These are phyloP conservation scores for Austroboletus niveus DNA, from an alignment of 1,284 basidiomycete genomes.

Conservation along the genomic window DNA sequence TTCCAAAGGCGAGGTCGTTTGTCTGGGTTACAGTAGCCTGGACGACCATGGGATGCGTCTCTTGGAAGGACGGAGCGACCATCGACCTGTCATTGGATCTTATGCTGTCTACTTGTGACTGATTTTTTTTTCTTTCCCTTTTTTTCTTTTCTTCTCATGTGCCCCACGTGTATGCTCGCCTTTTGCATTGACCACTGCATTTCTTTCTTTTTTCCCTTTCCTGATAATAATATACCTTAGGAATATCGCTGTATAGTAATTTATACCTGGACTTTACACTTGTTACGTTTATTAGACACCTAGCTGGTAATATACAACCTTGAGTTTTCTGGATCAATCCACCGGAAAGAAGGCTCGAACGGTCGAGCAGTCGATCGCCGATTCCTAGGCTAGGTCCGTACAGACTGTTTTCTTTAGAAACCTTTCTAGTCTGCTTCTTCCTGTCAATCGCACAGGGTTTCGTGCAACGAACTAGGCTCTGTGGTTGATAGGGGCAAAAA, in stretches of 20 bases:
- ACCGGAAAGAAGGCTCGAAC: no score
- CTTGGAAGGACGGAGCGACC: slow-evolving; percentile 76
- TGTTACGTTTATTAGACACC: slow-evolving; percentile 11
- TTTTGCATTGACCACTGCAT: slow-evolving; percentile 9
- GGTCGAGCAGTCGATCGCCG: no score
- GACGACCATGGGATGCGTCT: slow-evolving; percentile 75
- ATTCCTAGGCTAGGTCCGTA: no score
- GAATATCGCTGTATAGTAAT: slow-evolving; percentile 16
- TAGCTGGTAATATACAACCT: neutral
- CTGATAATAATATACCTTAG: slow-evolving; percentile 15
- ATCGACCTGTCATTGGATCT: slow-evolving; percentile 75
- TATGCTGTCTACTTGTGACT: slow-evolving; percentile 60
- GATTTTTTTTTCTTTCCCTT: neutral
- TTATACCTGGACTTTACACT: slow-evolving; percentile 10
- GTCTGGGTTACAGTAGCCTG: slow-evolving; percentile 68
- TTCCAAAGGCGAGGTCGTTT: slow-evolving; percentile 61
- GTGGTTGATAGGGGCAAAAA: no score
- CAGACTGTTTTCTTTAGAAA: no score
- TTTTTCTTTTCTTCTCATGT: no score
- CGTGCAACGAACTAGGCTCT: no score
- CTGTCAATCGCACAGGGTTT: no score
- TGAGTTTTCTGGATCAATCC: no score
- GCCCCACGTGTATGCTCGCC: slow-evolving; percentile 7
- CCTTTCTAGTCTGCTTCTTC: no score
- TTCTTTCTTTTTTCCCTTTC: slow-evolving; percentile 2